phyloP scores from a whole-genome alignment of 2,329 filamentous ascomycete genomes.

The Macroventuria anomochaeta region DNA sequence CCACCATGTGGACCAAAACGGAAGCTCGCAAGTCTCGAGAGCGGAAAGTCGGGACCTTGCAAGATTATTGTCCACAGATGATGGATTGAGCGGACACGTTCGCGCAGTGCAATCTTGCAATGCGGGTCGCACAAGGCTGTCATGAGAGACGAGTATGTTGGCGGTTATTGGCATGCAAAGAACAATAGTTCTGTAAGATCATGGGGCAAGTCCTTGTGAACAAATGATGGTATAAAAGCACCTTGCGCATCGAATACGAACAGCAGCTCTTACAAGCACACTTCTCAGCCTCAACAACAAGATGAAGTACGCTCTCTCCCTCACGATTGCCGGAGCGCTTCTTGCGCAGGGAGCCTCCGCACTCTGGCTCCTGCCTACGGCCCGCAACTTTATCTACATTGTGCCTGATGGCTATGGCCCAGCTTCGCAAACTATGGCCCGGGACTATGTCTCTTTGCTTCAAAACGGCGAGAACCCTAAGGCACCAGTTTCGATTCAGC shows the following conservation, averaged over 20 bases:
- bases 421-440: conserved; percentile 32
- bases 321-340: conserved; percentile 13
- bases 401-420: conserved; percentile 35
- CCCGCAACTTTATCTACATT: conserved; percentile 35
- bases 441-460: conserved; percentile 29
- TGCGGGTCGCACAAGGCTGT: neutral
- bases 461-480: conserved; percentile 26
- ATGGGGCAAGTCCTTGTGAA: no score
- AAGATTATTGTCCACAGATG: neutral
- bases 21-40: conserved; percentile 9
- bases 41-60: neutral
- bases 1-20: conserved; percentile 9
- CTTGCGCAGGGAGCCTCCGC: conserved; percentile 18
- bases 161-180: conserved; percentile 2
- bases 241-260: neutral
- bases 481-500: conserved; percentile 25
- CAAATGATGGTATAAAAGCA: neutral
- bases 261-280: neutral
- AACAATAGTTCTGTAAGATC: neutral
- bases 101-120: neutral
- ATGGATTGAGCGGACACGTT: conserved; percentile 2
- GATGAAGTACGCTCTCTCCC: conserved; percentile 19
- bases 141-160: neutral
- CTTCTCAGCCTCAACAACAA: neutral
- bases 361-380: conserved; percentile 22